Base-by-base conservation (phyloP, 2,329 filamentous ascomycete species). In the Fusarium nisikadoi region DNA sequence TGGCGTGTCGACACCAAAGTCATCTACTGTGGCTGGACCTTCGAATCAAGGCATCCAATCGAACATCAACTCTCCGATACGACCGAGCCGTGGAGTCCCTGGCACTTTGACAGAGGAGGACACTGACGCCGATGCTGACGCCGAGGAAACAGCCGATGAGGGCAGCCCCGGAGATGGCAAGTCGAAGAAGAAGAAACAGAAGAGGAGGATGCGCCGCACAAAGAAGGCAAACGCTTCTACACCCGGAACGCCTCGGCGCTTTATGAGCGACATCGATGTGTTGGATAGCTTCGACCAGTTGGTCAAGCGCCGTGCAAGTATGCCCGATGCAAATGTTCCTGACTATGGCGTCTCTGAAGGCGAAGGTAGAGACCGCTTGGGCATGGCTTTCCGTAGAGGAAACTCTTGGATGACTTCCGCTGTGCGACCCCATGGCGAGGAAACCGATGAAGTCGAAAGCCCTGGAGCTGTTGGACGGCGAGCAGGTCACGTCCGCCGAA, bases 141-240 rank as follows among this genome's bases (percentile, higher is more conserved):
- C 92, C 3, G 95, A 97, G 79, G 94, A 96, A 79, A 97, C 94
- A 47, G 93, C 91, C 0, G 94, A 94, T 57, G 95, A 97, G 78
- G 87, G 83, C 23, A 76, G 81, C n/a, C 79, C 83, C 19, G 84
- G 85, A 12, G 58, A 66, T 11, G 71, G 55, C 57, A 77, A 81
- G 33, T 75, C 81, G 4, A 88, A 87, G 69, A 85, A 87, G 70
- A 84, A 85, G 36, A 93, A 88, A 81, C 91, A 72, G 80, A 91
- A 90, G 80, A 88, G 89, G 71, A 90, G 89, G 78, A 90, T 90
- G 73, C 88, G 85, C 41, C 86, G 86, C 79, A 81, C 84, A 36
- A 85, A 87, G 83, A 81, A 86, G 81, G 76, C 86, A 77, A 81
- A 90, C 79, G 68, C 86, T 80, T 92, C 93, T 11, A 88, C 90